Conservation (phyloP, 78 protist genomes). For the Capsaspora owczarzaki region DNA sequence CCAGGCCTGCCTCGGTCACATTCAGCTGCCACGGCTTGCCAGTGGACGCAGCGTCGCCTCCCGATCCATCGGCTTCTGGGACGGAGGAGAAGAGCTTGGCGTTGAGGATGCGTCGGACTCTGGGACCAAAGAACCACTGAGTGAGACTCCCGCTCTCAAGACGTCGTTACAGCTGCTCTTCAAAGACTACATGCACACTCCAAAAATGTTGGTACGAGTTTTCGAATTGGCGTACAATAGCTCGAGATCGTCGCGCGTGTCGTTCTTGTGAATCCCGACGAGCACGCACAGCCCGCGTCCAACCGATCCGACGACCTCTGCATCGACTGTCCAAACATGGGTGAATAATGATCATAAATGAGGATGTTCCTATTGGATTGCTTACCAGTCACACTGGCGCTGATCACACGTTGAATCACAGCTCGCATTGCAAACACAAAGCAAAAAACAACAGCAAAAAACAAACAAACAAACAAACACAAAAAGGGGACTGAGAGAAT, state of each 20-base stretch:
- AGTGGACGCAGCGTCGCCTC: no score
- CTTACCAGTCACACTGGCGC: not conserved
- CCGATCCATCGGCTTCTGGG: constrained; percentile 13
- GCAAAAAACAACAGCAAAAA: not conserved
- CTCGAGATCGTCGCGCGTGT: constrained; percentile 26
- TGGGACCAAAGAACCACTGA: constrained; percentile 23
- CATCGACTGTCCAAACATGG: not conserved
- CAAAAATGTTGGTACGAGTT: no score
- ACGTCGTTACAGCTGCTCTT: no score
- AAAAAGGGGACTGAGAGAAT: no score
- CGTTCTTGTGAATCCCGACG: constrained; percentile 36
- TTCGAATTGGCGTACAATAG: no score
- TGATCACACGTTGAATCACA: not conserved
- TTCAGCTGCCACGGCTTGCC: constrained; percentile 46
- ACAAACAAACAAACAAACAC: not conserved
- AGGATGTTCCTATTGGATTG: not conserved
- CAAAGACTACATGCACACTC: no score
- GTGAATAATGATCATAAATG: not conserved
- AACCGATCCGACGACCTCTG: not conserved
- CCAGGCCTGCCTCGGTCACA: constrained; percentile 35
- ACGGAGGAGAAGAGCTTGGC: not conserved
- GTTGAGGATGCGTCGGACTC: constrained; percentile 17
- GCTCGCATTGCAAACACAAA: not conserved
- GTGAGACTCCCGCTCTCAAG: no score
- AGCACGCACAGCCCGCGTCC: constrained; percentile 5